Base-by-base conservation (phyloP, 2,329 filamentous ascomycete species). In the Fusarium praegraminearum region DNA sequence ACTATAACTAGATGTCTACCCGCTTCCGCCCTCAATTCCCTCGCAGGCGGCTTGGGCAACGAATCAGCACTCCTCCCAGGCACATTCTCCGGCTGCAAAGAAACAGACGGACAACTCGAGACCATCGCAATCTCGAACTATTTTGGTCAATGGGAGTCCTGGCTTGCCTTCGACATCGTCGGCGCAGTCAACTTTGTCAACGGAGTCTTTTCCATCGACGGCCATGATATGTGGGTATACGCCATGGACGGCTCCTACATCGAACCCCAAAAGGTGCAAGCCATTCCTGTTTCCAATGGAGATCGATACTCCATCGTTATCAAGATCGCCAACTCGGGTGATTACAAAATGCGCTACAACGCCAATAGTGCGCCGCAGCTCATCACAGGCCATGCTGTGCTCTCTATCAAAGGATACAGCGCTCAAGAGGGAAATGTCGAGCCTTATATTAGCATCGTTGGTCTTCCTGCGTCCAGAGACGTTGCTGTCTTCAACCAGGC, bases 141-240 rank as follows among this genome's bases (percentile, higher is more conserved):
- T 28, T 57, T 73, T 5, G 35, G 59, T 2, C 16, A 41, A 0
- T 62, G 73, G 5, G 72, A 51, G 13, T 51, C 78, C 35, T 89
- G 86, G 86, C 72, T 84, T 0, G 85, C 85, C 10, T 76, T 90
- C 16, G 83, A 88, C 65, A 72, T 89, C n/a, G 82, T 90, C 59
- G 84, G 81, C n/a, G 79, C 84, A 4, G 80, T 84, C 51, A 81
- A 83, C 52, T 81, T 86, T 28, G 76, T 83, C 49, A 83, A 80
- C 0, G 79, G 80, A 4, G 69, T 79, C 8, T 80, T 81, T 20
- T 83, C 84, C 32, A 84, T 88, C 50, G 86, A 88, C 71, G 82
- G 83, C 57, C 83, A 86, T 55, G 79, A 83, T 22, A 78, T 88
- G 76, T 87, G 81, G 78, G 79, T 88, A 7, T 86, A 86, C 68